A percentile compares a stretch with the other conserved stretches of the same genome.
These are phyloP conservation scores for Diutina pseudorugosa DNA, from an alignment of 1,139 yeast genomes.

Conservation along the genomic window DNA sequence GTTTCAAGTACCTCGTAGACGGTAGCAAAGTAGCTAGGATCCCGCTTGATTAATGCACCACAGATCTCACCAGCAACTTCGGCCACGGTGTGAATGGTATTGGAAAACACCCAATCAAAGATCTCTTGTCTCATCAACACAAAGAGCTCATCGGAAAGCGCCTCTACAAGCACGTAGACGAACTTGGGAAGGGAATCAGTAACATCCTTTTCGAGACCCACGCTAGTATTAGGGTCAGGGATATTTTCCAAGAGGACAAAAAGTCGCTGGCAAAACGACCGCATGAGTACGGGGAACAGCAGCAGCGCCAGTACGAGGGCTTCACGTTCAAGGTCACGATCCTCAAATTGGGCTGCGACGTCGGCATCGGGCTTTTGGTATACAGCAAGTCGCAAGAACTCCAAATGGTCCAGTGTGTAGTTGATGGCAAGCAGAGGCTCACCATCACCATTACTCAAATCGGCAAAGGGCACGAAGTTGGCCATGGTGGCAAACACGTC, in stretches of 20 bases:
- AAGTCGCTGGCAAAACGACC: slow-evolving; percentile 44
- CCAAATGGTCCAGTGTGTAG: slow-evolving; percentile 55
- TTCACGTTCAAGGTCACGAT: neutral
- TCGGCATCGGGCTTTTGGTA: slow-evolving; percentile 9
- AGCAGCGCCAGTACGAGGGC: slow-evolving; percentile 2
- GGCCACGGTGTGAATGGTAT: slow-evolving; percentile 54
- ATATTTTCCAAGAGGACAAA: slow-evolving; percentile 64
- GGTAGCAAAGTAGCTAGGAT: slow-evolving; percentile 35
- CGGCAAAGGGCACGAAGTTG: slow-evolving; percentile 59
- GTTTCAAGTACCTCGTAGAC: slow-evolving; percentile 35
- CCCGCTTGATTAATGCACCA: slow-evolving; percentile 55
- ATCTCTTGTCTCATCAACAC: slow-evolving; percentile 37
- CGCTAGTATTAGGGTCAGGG: slow-evolving; percentile 45
- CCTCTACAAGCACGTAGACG: slow-evolving; percentile 53
- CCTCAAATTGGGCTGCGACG: neutral
- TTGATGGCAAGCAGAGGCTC: slow-evolving; percentile 56
- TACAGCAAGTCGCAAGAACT: slow-evolving; percentile 28
- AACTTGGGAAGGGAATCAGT: slow-evolving; percentile 53
- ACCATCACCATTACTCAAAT: slow-evolving; percentile 30
- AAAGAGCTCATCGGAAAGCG: slow-evolving; percentile 58
- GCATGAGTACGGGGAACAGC: slow-evolving; percentile 46
- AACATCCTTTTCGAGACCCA: slow-evolving; percentile 38
- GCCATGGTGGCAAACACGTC: slow-evolving; percentile 64
- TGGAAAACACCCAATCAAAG: slow-evolving; percentile 43
- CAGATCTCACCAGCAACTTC: slow-evolving; percentile 61